Evolutionary conservation across 345 rosid species (phyloP).

Genomic region (Boechera retrofracta): DNA sequence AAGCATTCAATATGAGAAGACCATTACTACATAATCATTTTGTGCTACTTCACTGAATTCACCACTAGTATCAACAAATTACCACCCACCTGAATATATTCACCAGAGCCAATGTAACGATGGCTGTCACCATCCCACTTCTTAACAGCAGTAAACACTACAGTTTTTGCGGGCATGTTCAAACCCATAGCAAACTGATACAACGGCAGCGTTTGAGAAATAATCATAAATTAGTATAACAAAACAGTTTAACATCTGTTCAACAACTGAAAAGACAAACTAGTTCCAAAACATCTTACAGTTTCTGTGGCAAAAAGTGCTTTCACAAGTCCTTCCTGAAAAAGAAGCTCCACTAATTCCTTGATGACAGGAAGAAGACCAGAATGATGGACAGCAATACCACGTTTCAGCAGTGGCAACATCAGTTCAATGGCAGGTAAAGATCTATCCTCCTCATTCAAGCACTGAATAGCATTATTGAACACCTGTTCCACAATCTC

Average conservation of each 20-base stretch:
- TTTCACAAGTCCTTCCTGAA: slow-evolving; percentile 99
- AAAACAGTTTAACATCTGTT: slow-evolving; percentile 14
- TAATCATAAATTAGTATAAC: slow-evolving; percentile 13
- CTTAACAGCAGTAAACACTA: slow-evolving; percentile 89
- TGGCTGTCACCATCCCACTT: slow-evolving; percentile 99
- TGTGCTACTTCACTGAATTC: background rate
- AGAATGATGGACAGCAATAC: slow-evolving; percentile 98
- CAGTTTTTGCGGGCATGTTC: slow-evolving; percentile 99
- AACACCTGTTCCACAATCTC: slow-evolving; percentile 80
- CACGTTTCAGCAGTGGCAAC: slow-evolving; percentile 96
- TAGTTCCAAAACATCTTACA: slow-evolving; percentile 53
- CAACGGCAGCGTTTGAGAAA: slow-evolving; percentile 24
- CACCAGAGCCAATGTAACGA: slow-evolving; percentile 94
- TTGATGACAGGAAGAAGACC: slow-evolving; percentile 99
- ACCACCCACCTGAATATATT: slow-evolving; percentile 90
- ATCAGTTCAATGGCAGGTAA: slow-evolving; percentile 95
- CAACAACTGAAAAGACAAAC: slow-evolving; percentile 25
- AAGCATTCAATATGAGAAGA: slow-evolving; percentile 37
- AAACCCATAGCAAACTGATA: slow-evolving; percentile 98
- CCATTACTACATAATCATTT: slow-evolving; percentile 21
- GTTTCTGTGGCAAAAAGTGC: slow-evolving; percentile 98
- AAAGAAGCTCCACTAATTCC: slow-evolving; percentile 98
- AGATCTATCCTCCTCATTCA: slow-evolving; percentile 93
- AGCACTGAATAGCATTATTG: slow-evolving; percentile 77
- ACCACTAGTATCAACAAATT: slow-evolving; percentile 28